These are phyloP conservation scores for Gaertneriomyces semiglobifer DNA, from an alignment of 192 early-diverging fungal species.

Conservation along the genomic window DNA sequence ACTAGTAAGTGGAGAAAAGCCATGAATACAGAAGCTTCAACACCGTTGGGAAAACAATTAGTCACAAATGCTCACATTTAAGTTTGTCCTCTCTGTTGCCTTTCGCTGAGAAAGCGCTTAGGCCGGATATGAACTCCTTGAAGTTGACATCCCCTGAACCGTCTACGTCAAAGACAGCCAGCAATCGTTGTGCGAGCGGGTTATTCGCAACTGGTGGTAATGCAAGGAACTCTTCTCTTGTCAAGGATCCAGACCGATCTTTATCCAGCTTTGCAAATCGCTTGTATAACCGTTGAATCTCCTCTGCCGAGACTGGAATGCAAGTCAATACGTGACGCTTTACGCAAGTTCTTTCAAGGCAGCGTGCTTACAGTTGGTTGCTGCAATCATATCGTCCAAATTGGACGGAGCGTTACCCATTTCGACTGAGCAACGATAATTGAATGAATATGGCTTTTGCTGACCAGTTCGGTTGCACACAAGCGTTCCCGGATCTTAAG, in stretches of 20 bases:
- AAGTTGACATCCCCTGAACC: constrained; percentile 99
- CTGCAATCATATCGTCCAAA: constrained; percentile 75
- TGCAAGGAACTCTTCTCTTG: constrained; percentile 94
- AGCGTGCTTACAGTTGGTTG: constrained; percentile 67
- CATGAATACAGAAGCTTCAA: neutral
- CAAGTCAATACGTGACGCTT: neutral
- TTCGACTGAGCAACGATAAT: neutral
- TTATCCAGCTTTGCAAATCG: constrained; percentile 98
- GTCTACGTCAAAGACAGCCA: constrained; percentile 97
- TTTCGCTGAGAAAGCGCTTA: constrained; percentile 91
- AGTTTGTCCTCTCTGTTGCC: constrained; percentile 95
- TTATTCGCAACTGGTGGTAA: constrained; percentile 98
- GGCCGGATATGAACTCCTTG: constrained; percentile 93
- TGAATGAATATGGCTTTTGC: neutral
- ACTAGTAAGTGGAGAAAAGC: constrained; percentile 45
- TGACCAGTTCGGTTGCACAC: neutral
- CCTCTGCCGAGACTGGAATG: constrained; percentile 51
- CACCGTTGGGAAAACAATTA: neutral
- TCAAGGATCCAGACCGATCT: constrained; percentile 92
- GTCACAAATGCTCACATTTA: constrained; percentile 60
- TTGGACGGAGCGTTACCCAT: constrained; percentile 36
- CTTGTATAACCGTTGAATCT: constrained; percentile 98
- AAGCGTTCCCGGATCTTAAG: no score
- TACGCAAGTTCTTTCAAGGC: neutral
- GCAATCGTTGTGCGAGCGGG: constrained; percentile 90